A percentile compares a stretch with the other conserved stretches of the same genome.
Conservation (phyloP, 1,139 yeast genomes). For the Pneumocystis oryctolagi region DNA sequence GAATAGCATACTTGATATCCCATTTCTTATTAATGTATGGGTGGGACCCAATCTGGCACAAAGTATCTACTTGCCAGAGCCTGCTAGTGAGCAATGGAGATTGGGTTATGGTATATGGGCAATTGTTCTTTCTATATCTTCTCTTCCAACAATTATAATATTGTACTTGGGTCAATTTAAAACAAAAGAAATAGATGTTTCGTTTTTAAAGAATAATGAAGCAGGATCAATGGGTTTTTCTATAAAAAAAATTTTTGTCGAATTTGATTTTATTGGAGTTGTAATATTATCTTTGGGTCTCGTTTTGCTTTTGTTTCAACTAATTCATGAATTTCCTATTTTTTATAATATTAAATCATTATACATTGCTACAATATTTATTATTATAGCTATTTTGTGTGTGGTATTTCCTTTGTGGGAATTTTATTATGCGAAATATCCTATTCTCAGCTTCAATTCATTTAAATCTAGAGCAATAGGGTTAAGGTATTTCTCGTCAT, state of each 20-base stretch:
- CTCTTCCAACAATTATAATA: slow-evolving; percentile 21
- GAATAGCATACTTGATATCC: slow-evolving; percentile 25
- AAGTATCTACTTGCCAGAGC: slow-evolving; percentile 5
- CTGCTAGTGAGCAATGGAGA: slow-evolving; percentile 21
- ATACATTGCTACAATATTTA: slow-evolving; percentile 23
- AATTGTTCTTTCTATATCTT: slow-evolving; percentile 24
- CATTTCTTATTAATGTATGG: slow-evolving; percentile 18
- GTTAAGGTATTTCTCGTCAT: slow-evolving; percentile 16
- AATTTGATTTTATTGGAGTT: slow-evolving; percentile 27
- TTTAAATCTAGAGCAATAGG: slow-evolving; percentile 15
- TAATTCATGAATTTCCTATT: slow-evolving; percentile 16
- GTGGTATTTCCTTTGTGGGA: slow-evolving; percentile 16
- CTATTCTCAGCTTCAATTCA: slow-evolving; percentile 13
- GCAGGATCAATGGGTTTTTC: neutral
- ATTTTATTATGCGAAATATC: slow-evolving; percentile 11
- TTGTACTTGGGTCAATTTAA: slow-evolving; percentile 21
- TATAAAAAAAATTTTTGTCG: slow-evolving; percentile 14
- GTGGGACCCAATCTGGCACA: slow-evolving; percentile 18
- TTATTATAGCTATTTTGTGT: slow-evolving; percentile 12
- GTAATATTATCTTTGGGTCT: slow-evolving; percentile 24
- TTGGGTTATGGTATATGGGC: slow-evolving; percentile 28
- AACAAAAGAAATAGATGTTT: slow-evolving; percentile 20
- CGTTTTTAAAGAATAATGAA: neutral
- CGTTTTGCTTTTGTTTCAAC: slow-evolving; percentile 26
- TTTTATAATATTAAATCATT: slow-evolving; percentile 9